Conservation (phyloP, 23 red algal genomes). For the Gracilaria caudata region DNA sequence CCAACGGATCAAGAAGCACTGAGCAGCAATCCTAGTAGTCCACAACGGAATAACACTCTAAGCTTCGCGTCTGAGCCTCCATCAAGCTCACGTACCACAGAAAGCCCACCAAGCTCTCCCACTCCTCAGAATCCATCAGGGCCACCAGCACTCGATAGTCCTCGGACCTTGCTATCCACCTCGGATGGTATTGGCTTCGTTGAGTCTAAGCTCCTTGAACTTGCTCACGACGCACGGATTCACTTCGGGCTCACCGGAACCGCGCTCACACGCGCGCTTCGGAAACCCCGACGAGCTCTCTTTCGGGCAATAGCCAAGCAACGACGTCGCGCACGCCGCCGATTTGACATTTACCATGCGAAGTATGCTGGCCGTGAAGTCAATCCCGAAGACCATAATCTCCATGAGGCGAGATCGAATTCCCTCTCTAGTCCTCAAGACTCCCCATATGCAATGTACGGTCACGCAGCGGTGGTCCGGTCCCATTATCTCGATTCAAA, state of each 20-base stretch:
- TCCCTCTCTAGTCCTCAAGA: conserved; percentile 19
- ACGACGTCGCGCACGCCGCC: conserved; percentile 16
- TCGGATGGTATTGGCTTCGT: conserved; percentile 29
- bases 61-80: background rate
- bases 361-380: conserved; percentile 49
- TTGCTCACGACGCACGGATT: conserved; percentile 48
- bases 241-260: conserved; percentile 24
- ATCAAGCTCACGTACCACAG: background rate
- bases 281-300: conserved; percentile 29
- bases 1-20: background rate
- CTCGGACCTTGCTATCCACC: conserved; percentile 3
- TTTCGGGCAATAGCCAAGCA: conserved; percentile 50
- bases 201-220: conserved; percentile 55
- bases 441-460: conserved; percentile 64
- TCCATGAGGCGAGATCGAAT: background rate
- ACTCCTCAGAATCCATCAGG: background rate
- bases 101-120: background rate
- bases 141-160: background rate
- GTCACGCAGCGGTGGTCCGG: conserved; percentile 58
- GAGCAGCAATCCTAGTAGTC: no score
- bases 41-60: background rate
- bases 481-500: conserved; percentile 47
- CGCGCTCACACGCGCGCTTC: conserved; percentile 14
- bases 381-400: conserved; percentile 28
- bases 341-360: conserved; percentile 63